phyloP scores from a whole-genome alignment of 2,329 filamentous ascomycete genomes.

The Phialophora macrospora region DNA sequence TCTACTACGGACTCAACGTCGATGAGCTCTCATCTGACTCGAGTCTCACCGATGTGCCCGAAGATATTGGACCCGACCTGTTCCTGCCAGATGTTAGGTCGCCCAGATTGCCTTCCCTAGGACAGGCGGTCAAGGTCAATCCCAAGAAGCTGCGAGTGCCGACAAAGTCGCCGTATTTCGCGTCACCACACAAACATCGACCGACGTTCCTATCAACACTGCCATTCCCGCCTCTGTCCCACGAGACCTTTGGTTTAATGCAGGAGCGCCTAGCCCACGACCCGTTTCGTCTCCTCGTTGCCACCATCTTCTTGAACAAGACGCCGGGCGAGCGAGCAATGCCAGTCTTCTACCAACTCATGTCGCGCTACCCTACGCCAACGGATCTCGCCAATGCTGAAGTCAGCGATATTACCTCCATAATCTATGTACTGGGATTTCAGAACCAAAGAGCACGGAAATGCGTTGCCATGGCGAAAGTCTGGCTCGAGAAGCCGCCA shows the following conservation, averaged over 20 bases:
- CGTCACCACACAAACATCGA: conserved; percentile 39
- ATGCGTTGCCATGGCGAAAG: conserved; percentile 71
- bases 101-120: conserved; percentile 17
- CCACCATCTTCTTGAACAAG: conserved; percentile 82
- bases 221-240: conserved; percentile 69
- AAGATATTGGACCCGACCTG: conserved; percentile 41
- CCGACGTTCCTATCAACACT: conserved; percentile 51
- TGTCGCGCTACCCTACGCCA: conserved; percentile 70
- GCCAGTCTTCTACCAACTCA: conserved; percentile 73
- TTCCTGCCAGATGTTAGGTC: conserved; percentile 18
- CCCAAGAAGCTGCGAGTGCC: conserved; percentile 16
- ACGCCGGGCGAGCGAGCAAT: conserved; percentile 76
- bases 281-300: conserved; percentile 80
- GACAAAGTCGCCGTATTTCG: conserved; percentile 51
- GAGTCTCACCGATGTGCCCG: conserved; percentile 45
- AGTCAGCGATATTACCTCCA: conserved; percentile 60
- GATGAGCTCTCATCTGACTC: conserved; percentile 44
- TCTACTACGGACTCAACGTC: conserved; percentile 35
- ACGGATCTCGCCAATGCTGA: conserved; percentile 64
- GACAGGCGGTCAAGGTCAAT: conserved; percentile 28
- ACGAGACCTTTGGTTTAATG: conserved; percentile 73
- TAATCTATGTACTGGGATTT: conserved; percentile 74
- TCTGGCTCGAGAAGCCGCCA: conserved; percentile 71
- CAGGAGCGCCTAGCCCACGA: conserved; percentile 77
- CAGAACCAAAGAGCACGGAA: conserved; percentile 68